A percentile compares a stretch with the other conserved stretches of the same genome.
Evolutionary conservation across 768 basidiomycete genomes (phyloP).

Genomic region (Panaeolus papilionaceus): DNA sequence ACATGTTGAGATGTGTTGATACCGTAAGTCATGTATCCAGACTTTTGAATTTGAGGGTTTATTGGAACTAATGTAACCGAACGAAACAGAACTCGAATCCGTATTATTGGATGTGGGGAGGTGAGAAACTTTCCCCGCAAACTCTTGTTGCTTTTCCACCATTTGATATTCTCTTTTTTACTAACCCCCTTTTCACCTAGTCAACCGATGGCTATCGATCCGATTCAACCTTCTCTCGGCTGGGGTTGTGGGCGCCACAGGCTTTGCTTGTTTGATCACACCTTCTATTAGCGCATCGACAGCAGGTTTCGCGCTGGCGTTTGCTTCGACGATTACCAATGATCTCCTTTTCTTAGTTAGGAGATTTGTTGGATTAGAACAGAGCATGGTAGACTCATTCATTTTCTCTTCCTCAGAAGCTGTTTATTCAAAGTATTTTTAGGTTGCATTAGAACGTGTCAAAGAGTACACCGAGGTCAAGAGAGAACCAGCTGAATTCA

Average conservation of each 20-base stretch:
- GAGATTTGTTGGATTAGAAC: constrained; percentile 87
- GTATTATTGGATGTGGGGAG: constrained; percentile 93
- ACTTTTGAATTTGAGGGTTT: not conserved
- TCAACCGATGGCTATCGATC: constrained; percentile 90
- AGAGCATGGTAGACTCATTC: constrained; percentile 76
- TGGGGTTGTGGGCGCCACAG: constrained; percentile 75
- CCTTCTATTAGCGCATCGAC: constrained; percentile 79
- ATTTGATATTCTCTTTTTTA: not conserved
- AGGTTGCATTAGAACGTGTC: constrained; percentile 88
- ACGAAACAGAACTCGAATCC: constrained; percentile 60
- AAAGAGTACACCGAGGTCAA: constrained; percentile 88
- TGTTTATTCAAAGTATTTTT: constrained; percentile 4
- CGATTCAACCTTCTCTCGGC: constrained; percentile 86
- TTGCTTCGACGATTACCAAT: constrained; percentile 75
- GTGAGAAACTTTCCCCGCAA: constrained; percentile 40
- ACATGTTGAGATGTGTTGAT: constrained; percentile 80
- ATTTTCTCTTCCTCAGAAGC: not conserved
- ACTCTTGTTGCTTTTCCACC: not conserved
- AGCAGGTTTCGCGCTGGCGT: constrained; percentile 87
- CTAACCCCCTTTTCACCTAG: constrained; percentile 39
- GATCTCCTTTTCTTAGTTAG: constrained; percentile 80
- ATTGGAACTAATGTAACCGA: not conserved
- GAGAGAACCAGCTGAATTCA: constrained; percentile 81
- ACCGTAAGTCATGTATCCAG: constrained; percentile 51
- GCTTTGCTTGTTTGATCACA: constrained; percentile 66